A percentile compares a stretch with the other conserved stretches of the same genome.
Evolutionary conservation across 352 stramenopile genomes (phyloP).

Genomic region (Phytophthora quininea): DNA sequence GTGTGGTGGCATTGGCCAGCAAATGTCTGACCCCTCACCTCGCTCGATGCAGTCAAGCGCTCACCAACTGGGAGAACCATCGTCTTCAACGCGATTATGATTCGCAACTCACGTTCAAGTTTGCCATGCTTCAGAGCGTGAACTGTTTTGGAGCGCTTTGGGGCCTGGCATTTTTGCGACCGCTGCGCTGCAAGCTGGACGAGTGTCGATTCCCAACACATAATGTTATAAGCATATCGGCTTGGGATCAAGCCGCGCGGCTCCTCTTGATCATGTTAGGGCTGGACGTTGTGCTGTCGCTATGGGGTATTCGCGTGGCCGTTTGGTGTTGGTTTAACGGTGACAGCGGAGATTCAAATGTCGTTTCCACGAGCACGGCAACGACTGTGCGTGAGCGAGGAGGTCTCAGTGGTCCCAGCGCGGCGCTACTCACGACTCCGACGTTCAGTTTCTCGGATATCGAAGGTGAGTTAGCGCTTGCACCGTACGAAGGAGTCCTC

Average conservation of each 20-base stretch:
- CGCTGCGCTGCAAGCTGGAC: constrained; percentile 29
- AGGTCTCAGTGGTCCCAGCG: constrained; percentile 1
- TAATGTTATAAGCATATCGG: constrained; percentile 32
- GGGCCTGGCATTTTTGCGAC: constrained; percentile 61
- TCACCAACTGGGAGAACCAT: constrained; percentile 83
- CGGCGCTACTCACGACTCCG: constrained; percentile 13
- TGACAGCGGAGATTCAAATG: background rate
- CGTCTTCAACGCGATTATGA: constrained; percentile 69
- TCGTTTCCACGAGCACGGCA: background rate
- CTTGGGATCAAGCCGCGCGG: constrained; percentile 47
- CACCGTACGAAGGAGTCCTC: constrained; percentile 71
- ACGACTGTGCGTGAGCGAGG: background rate
- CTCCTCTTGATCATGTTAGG: constrained; percentile 57
- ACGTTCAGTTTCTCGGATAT: constrained; percentile 17
- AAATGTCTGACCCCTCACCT: constrained; percentile 33
- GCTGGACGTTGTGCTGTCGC: constrained; percentile 47
- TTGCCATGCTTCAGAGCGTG: constrained; percentile 60
- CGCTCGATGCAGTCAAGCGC: constrained; percentile 41
- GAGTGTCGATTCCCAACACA: constrained; percentile 24
- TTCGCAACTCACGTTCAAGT: constrained; percentile 80
- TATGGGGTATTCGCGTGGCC: constrained; percentile 54
- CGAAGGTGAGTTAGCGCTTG: constrained; percentile 48
- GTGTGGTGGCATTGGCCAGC: constrained; percentile 42
- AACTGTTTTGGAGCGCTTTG: constrained; percentile 68
- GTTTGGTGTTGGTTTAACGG: constrained; percentile 30